Percentiles rank a stretch among this genome's conserved stretches.
These are phyloP conservation scores for Hyphopichia pseudoburtonii DNA, from an alignment of 1,139 yeast species.

Conservation along the genomic window DNA sequence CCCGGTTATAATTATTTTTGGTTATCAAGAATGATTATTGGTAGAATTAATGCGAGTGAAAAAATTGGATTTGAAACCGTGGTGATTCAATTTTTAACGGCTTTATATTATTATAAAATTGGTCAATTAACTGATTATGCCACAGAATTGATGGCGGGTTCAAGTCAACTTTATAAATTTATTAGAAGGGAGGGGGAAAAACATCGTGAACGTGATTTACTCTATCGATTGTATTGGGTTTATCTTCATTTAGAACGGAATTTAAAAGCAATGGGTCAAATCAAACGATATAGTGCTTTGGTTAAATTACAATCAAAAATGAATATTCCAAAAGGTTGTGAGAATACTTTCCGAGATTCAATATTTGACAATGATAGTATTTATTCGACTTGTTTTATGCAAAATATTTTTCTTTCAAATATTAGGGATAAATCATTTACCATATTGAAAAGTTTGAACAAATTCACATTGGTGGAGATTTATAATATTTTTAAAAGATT, in stretches of 20 bases:
- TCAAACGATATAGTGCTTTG: background rate
- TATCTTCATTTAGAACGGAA: conserved; percentile 1
- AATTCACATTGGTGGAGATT: background rate
- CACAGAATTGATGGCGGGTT: background rate
- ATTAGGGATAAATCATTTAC: conserved; percentile 1
- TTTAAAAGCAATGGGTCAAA: background rate
- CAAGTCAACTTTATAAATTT: background rate
- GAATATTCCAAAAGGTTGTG: conserved; percentile 2
- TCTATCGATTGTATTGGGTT: background rate
- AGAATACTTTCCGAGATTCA: background rate
- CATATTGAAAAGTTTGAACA: background rate
- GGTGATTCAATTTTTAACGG: conserved; percentile 1
- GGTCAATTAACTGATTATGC: conserved; percentile 1
- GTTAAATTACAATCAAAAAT: conserved; percentile 1
- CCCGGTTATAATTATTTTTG: conserved; percentile 2
- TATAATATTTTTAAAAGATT: background rate
- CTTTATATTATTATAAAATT: conserved; percentile 1
- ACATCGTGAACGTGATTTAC: background rate
- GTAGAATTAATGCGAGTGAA: background rate
- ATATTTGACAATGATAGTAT: conserved; percentile 1
- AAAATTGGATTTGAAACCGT: background rate
- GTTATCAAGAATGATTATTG: conserved; percentile 1
- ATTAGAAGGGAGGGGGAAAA: background rate
- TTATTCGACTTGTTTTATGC: conserved; percentile 3
- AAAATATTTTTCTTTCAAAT: conserved; percentile 1